These are phyloP conservation scores for Grigorovia humatica DNA, from an alignment of 805 yeast genomes.

Conservation along the genomic window DNA sequence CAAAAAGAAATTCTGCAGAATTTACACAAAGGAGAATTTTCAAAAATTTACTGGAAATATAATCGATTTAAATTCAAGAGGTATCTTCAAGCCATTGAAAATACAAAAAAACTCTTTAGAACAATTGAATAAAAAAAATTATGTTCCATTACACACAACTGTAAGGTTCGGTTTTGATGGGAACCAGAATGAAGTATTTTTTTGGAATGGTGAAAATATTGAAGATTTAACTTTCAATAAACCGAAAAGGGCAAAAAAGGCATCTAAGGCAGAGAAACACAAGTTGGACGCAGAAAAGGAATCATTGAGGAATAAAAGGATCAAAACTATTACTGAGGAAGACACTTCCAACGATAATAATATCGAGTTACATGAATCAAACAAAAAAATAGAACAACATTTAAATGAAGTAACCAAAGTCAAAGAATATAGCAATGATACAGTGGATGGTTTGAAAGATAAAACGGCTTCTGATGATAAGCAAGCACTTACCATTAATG, in stretches of 20 bases:
- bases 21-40: constrained; percentile 39
- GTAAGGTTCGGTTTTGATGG: constrained; percentile 16
- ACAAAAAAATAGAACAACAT: not conserved
- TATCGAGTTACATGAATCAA: not conserved
- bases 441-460: not conserved
- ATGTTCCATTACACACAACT: constrained; percentile 21
- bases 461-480: not conserved
- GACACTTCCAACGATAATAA: not conserved
- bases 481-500: constrained; percentile 18
- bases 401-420: not conserved
- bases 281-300: not conserved
- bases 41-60: constrained; percentile 24
- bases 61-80: constrained; percentile 15
- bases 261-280: constrained; percentile 1
- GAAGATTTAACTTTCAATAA: constrained; percentile 8
- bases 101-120: constrained; percentile 9
- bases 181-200: constrained; percentile 17
- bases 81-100: constrained; percentile 1
- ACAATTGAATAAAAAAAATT: constrained; percentile 17
- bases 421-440: not conserved
- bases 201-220: constrained; percentile 27
- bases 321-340: not conserved
- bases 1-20: constrained; percentile 59
- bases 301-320: constrained; percentile 1
- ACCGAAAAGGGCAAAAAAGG: constrained; percentile 6